A percentile compares a stretch with the other conserved stretches of the same genome.
Conservation (phyloP, 2,329 filamentous ascomycete species). For the Lachnellula hyalina region DNA sequence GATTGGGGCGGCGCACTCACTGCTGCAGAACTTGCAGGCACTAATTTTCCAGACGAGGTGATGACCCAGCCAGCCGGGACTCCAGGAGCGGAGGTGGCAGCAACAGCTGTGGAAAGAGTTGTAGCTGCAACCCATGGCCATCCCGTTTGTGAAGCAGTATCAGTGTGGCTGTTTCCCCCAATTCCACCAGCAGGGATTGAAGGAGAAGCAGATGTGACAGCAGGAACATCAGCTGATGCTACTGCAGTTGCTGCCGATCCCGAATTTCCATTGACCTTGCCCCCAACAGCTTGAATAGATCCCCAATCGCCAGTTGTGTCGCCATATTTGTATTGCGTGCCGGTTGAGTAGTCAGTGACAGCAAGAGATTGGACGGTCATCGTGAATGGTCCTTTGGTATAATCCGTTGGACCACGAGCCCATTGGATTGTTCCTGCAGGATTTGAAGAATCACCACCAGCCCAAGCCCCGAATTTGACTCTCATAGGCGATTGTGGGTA, state of each 20-base stretch:
- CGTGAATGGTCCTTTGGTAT: slow-evolving; percentile 72
- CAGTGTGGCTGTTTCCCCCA: slow-evolving; percentile 49
- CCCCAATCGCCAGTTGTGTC: slow-evolving; percentile 73
- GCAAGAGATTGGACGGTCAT: slow-evolving; percentile 76
- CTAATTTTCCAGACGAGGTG: slow-evolving; percentile 71
- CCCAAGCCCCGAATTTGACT: slow-evolving; percentile 87
- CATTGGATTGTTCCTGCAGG: slow-evolving; percentile 77
- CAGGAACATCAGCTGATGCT: slow-evolving; percentile 53
- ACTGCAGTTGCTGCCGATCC: slow-evolving; percentile 34
- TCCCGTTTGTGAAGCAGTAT: slow-evolving; percentile 52
- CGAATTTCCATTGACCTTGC: slow-evolving; percentile 64
- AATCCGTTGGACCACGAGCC: slow-evolving; percentile 84
- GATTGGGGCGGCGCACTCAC: slow-evolving; percentile 50
- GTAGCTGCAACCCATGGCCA: slow-evolving; percentile 64
- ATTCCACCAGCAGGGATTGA: slow-evolving; percentile 63
- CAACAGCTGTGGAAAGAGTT: slow-evolving; percentile 41
- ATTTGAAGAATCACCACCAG: slow-evolving; percentile 77
- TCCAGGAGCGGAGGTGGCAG: slow-evolving; percentile 38
- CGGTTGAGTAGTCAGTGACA: slow-evolving; percentile 90
- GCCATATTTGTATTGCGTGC: slow-evolving; percentile 75
- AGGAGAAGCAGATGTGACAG: slow-evolving; percentile 55
- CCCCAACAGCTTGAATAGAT: slow-evolving; percentile 77
- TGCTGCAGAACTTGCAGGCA: slow-evolving; percentile 63
- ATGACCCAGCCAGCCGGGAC: slow-evolving; percentile 80
- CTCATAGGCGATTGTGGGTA: slow-evolving; percentile 97